Evolutionary conservation across 2,329 filamentous ascomycete species (phyloP), one percentile per base, ranked within the genome.

Genomic region (Fusarium dlaminii): DNA sequence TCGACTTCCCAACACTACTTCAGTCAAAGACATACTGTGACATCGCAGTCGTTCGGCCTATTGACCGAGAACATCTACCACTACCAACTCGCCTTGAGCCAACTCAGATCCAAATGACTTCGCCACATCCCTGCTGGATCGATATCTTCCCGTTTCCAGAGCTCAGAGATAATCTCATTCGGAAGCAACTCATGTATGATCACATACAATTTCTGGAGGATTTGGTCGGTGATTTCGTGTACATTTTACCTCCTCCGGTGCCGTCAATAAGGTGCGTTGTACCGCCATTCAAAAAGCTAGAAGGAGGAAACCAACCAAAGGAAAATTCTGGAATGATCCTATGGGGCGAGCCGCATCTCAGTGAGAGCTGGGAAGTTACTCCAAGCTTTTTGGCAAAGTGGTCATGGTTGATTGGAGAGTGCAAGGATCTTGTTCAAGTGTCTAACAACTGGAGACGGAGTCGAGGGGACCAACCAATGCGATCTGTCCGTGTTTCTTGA

Each of bases 21-120:
- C 27, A 58, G 3, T 37, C 37, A 15, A 45, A 20, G 24, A 29
- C 29, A 14, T n/a, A 20, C 3, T 73, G 63, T 20, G 12, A 30
- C 12, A 43, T 56, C 5, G 39, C 36, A 1, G 49, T 75, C 7
- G 17, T 75, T 5, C 70, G 62, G 15, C 40, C 48, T 2, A 24
- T 51, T 6, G 18, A 58, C 22, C 43, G 30, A 34, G 22, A 37
- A 27, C 13, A 52, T 17, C 29, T 63, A 13, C 49, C 67, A 10
- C 8, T 75, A 12, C 73, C 67, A 17, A 10, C 43, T 6, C 36
- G 32, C 12, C 73, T 75, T 3, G 20, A 49, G 14, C 73, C 73
- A 46, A 75, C 73, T 17, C 49, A 66, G n/a, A 60, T 72, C 29
- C 73, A 75, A 30, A 75, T 75, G 73, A 72, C 56, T 34, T 63